Evolutionary conservation across 2,329 filamentous ascomycete genomes (phyloP).

Genomic region (Fusarium keratoplasticum): DNA sequence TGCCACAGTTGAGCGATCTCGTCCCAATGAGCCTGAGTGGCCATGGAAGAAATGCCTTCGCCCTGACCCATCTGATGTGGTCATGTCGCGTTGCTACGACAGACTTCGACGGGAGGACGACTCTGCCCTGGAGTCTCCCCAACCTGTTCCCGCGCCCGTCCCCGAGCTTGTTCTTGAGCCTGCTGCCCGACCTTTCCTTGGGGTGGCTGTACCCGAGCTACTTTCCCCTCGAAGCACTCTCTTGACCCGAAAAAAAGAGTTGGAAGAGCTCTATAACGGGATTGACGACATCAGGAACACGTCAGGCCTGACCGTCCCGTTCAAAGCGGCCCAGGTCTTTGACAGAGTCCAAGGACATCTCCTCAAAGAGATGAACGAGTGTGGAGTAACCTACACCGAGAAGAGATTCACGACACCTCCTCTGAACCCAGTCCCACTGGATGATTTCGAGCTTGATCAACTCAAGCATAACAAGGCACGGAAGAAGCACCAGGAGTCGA

Average conservation of each 20-base stretch:
- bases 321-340: background rate
- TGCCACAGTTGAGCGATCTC: background rate
- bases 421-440: background rate
- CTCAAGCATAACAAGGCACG: background rate
- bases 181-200: background rate
- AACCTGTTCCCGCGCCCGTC: background rate
- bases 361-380: background rate
- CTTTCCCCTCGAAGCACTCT: background rate
- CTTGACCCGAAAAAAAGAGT: background rate
- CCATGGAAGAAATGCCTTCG: background rate
- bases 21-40: background rate
- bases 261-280: background rate
- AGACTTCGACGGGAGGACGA: background rate
- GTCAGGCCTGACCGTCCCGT: background rate
- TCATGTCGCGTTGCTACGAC: background rate
- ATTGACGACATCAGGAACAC: background rate
- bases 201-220: background rate
- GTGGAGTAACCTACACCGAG: background rate
- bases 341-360: background rate
- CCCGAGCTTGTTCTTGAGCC: background rate
- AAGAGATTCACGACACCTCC: background rate
- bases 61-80: background rate
- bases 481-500: background rate
- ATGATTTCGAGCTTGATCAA: background rate
- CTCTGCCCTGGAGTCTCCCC: background rate